Percentiles rank a stretch among this genome's conserved stretches.
Conservation (phyloP, 257 asterid species). For the Gentiana straminea region DNA sequence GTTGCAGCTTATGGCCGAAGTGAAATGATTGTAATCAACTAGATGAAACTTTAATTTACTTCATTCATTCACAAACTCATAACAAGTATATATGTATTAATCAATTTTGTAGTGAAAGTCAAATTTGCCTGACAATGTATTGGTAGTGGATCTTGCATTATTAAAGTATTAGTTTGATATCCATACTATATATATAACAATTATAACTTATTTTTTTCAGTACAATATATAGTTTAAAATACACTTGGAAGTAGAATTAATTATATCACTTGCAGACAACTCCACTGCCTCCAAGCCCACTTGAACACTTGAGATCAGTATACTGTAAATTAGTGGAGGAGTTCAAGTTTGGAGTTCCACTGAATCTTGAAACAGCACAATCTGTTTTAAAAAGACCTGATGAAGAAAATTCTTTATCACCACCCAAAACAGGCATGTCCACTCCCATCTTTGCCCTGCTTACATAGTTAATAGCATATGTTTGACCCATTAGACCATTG, state of each 20-base stretch:
- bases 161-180: not conserved
- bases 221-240: not conserved
- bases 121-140: not conserved
- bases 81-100: not conserved
- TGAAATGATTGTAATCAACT: too few relatives aligned
- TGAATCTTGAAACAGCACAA: conserved; percentile 55
- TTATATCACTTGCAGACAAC: conserved; percentile 62
- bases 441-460: conserved; percentile 76
- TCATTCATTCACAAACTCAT: too few relatives aligned
- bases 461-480: conserved; percentile 47
- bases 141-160: conserved; percentile 1
- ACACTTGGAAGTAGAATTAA: too few relatives aligned
- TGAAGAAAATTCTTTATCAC: conserved; percentile 46
- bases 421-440: conserved; percentile 82
- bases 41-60: too few relatives aligned
- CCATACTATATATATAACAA: not conserved
- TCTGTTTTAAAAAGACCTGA: conserved; percentile 55
- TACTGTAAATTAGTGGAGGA: not conserved
- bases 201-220: not conserved
- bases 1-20: too few relatives aligned
- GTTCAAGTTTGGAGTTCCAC: conserved; percentile 12
- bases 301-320: conserved; percentile 42
- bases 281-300: conserved; percentile 49
- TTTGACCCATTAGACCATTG: conserved; percentile 69
- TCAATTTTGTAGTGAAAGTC: not conserved